phyloP scores from a whole-genome alignment of 129 eudicot genomes.

The Daucus carota region DH1_v3.0 NC_030382.2:53818001-53818500 shows the following conservation, averaged over 20 bases:
- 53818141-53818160: not conserved
- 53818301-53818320: not conserved
- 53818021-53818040: not conserved
- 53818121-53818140: not conserved
- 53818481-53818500: not conserved
- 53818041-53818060: not conserved
- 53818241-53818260: not conserved
- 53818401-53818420: constrained; percentile 99
- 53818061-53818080: not conserved
- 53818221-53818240: not conserved
- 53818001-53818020: not conserved
- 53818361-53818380: constrained; percentile 21
- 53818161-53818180: not conserved
- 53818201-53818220: not conserved
- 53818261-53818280: not conserved
- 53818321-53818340: not conserved
- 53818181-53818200: not conserved
- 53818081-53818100: not conserved
- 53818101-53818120: not conserved
- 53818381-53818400: constrained; percentile 90
- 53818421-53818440: constrained; percentile 96
- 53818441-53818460: constrained; percentile 78
- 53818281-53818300: not conserved
- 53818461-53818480: constrained; percentile 1
- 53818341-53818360: not conserved